Evolutionary conservation across 176 grass and related monocot genomes (phyloP).

Genomic region (Musa troglodytarum): DNA sequence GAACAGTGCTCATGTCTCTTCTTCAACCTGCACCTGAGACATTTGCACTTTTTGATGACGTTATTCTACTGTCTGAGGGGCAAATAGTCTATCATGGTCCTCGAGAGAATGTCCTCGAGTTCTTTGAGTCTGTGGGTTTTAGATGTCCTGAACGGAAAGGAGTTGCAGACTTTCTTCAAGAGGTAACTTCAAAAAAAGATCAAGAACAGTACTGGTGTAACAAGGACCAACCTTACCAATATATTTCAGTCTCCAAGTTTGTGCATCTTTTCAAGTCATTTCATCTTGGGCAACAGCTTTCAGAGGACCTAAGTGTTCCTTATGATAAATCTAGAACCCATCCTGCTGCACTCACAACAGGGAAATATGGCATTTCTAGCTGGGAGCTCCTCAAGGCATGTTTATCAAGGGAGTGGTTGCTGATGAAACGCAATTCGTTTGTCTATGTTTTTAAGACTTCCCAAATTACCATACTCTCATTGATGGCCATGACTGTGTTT

Average conservation of each 20-base stretch:
- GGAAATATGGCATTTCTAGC: slow-evolving; percentile 54
- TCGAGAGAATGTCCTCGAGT: slow-evolving; percentile 36
- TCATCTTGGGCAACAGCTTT: slow-evolving; percentile 28
- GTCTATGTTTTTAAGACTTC: slow-evolving; percentile 44
- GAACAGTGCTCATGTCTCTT: slow-evolving; percentile 55
- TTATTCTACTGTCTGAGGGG: slow-evolving; percentile 56
- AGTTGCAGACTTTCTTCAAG: slow-evolving; percentile 60
- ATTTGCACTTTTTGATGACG: slow-evolving; percentile 60
- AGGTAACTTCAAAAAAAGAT: slow-evolving; percentile 63
- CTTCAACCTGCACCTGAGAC: slow-evolving; percentile 68
- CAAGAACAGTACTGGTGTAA: slow-evolving; percentile 46
- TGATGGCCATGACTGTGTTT: slow-evolving; percentile 51
- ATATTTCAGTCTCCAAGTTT: slow-evolving; percentile 37
- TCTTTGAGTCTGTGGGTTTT: slow-evolving; percentile 52
- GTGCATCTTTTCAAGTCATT: slow-evolving; percentile 39
- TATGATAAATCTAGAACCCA: slow-evolving; percentile 54
- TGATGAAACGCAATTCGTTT: slow-evolving; percentile 64
- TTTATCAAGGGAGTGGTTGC: slow-evolving; percentile 51
- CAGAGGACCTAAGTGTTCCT: slow-evolving; percentile 38
- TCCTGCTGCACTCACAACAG: slow-evolving; percentile 41
- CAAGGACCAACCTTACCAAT: slow-evolving; percentile 29
- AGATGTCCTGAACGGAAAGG: slow-evolving; percentile 59
- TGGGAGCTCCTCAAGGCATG: slow-evolving; percentile 41
- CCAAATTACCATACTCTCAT: slow-evolving; percentile 35
- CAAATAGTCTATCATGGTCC: slow-evolving; percentile 63